Evolutionary conservation across 164 flowering plant species (phyloP), one percentile per base, ranked within the genome.

Genomic region (Magnolia officinalis): DNA sequence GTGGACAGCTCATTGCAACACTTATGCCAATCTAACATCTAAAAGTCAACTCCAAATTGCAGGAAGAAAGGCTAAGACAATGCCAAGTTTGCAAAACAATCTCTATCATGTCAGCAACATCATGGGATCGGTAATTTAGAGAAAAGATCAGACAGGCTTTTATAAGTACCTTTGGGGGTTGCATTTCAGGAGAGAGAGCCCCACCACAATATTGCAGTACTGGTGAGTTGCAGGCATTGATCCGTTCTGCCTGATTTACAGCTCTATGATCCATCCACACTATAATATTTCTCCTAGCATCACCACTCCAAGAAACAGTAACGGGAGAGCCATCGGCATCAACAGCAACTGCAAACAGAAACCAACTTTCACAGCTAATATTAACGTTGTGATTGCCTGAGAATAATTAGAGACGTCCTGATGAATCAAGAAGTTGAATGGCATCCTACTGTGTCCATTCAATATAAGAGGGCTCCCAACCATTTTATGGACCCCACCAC

Each of bases 201-300:
- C 99, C 98, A 78, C 99, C 99, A 81, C 93, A 92, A 80, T 96
- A 94, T 52, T 96, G 96, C 72, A 96, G 79, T 26, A 96, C 97
- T 19, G 99, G 91, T 73, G 99, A 94, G 55, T 91, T 88, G 52
- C 74, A 85, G 50, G 97, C 86, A 88, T 92, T 96, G 50, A 96
- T 96, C 84, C 84, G 84, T 80, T 96, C 97, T 58, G 99, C 94
- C 84, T 94, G 99, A 74, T 89, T 88, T 50, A 94, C 94, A 82
- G 99, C 97, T 86, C 98, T 91, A 77, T 96, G 99, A 82, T 96
- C 99, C 99, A 96, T 96, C 99, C 99, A 96, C 5, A 96, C 98
- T 71, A 94, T 94, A 49, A 96, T 76, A 79, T 96, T 96, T 85
- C 98, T 87, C 84, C 98, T 92, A 58, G 97, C 79, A 84, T 96